These are phyloP conservation scores for Gynochthodes officinalis DNA, from an alignment of 257 asterid genomes.

Conservation along the genomic window DNA sequence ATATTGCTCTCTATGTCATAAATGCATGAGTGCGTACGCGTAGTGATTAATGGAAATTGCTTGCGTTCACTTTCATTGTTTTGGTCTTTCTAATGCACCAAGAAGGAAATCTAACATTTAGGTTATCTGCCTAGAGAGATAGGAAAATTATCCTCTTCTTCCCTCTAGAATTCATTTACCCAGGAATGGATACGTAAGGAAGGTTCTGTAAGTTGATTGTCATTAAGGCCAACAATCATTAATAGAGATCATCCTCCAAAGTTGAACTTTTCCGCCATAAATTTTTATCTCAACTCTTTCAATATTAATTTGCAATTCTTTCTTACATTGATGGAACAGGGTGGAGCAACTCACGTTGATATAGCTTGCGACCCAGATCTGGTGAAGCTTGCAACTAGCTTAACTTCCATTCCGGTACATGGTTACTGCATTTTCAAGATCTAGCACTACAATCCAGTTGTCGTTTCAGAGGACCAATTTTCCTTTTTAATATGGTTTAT, in stretches of 20 bases:
- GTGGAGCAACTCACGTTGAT: conserved; percentile 95
- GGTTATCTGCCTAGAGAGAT: not conserved
- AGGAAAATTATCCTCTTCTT: not conserved
- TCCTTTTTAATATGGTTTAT: not conserved
- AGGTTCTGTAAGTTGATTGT: not conserved
- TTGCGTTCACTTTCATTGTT: not conserved
- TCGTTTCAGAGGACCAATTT: not conserved
- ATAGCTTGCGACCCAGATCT: conserved; percentile 84
- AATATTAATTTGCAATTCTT: not conserved
- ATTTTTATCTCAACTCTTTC: not conserved
- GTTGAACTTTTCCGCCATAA: not conserved
- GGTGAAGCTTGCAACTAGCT: conserved; percentile 70
- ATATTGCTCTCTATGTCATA: not conserved
- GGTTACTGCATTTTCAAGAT: not conserved
- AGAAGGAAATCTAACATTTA: too few relatives aligned
- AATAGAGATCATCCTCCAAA: not conserved
- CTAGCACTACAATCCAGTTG: not conserved
- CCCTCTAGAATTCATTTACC: not conserved
- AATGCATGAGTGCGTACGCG: not conserved
- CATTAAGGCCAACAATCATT: not conserved
- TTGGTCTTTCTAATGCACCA: not conserved
- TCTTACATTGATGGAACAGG: conserved; percentile 35
- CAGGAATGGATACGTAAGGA: not conserved
- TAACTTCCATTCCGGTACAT: conserved; percentile 77
- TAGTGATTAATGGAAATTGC: not conserved